These are phyloP conservation scores for Penicillium fimorum DNA, from an alignment of 495 filamentous ascomycete species.

Conservation along the genomic window DNA sequence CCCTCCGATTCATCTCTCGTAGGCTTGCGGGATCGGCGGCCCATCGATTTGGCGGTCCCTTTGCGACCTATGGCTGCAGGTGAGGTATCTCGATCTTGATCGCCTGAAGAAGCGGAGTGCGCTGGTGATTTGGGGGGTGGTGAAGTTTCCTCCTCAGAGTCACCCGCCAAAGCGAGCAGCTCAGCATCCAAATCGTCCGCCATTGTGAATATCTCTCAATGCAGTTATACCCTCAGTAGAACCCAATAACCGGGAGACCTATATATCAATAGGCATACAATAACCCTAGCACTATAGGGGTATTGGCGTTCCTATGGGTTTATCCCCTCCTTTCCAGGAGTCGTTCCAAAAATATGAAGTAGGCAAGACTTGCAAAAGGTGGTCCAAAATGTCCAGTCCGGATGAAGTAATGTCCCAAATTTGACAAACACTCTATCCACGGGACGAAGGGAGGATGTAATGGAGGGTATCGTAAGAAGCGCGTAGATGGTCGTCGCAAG, in stretches of 20 bases:
- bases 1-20: slow-evolving; percentile 70
- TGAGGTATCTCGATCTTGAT: slow-evolving; percentile 27
- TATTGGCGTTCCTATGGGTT: neutral
- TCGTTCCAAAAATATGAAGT: slow-evolving; percentile 9
- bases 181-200: slow-evolving; percentile 81
- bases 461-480: slow-evolving; percentile 1
- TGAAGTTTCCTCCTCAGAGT: slow-evolving; percentile 56
- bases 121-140: slow-evolving; percentile 41
- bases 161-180: slow-evolving; percentile 81
- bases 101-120: slow-evolving; percentile 37
- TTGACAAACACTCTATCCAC: slow-evolving; percentile 11
- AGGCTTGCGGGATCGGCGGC: slow-evolving; percentile 43
- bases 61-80: slow-evolving; percentile 46
- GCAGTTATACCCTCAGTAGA: slow-evolving; percentile 3
- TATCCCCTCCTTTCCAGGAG: slow-evolving; percentile 2
- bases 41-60: slow-evolving; percentile 41
- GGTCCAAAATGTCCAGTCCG: neutral
- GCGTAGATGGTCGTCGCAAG: slow-evolving; percentile 20
- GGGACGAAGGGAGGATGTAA: neutral
- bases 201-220: slow-evolving; percentile 35
- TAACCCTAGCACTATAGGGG: neutral
- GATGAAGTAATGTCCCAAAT: neutral
- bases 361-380: neutral
- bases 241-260: neutral
- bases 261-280: neutral